A percentile compares a stretch with the other conserved stretches of the same genome.
These are phyloP conservation scores for Metschnikowia drakensbergensis DNA, from an alignment of 805 yeast genomes.

Conservation along the genomic window DNA sequence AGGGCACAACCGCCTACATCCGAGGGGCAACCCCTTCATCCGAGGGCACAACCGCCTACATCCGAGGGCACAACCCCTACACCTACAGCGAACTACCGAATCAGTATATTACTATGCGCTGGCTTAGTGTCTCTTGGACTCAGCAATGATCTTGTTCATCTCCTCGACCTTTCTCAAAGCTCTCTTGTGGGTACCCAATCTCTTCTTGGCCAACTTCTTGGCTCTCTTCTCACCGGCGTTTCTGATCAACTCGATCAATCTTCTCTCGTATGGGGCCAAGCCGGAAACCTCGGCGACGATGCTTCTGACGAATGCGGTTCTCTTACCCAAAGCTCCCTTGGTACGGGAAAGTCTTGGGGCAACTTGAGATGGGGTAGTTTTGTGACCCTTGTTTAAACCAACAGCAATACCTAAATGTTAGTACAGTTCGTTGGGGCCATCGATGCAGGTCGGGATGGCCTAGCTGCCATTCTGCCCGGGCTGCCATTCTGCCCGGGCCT, in stretches of 20 bases:
- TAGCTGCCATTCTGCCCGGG: no score
- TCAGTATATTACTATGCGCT: slow-evolving; percentile 4
- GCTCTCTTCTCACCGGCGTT: slow-evolving; percentile 99
- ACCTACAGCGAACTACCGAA: background rate
- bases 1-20: background rate
- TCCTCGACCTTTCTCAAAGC: slow-evolving; percentile 99
- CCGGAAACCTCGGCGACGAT: slow-evolving; percentile 97
- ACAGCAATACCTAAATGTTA: slow-evolving; percentile 74
- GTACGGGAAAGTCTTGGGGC: slow-evolving; percentile 81
- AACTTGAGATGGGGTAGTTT: slow-evolving; percentile 76
- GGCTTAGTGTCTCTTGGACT: slow-evolving; percentile 86
- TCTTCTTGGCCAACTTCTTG: slow-evolving; percentile 99
- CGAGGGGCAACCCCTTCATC: no score
- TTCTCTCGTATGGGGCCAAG: slow-evolving; percentile 99
- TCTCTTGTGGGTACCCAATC: slow-evolving; percentile 99
- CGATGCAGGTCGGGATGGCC: no score
- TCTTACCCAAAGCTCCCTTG: slow-evolving; percentile 95
- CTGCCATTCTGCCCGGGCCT: no score
- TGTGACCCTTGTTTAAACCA: slow-evolving; percentile 99
- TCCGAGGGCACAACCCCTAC: no score
- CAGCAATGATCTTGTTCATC: slow-evolving; percentile 93
- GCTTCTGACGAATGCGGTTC: slow-evolving; percentile 93
- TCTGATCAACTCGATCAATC: slow-evolving; percentile 98
- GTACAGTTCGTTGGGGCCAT: slow-evolving; percentile 7
- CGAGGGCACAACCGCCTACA: no score